These are phyloP conservation scores for Fraxinus latifolia DNA, from an alignment of 305 asterid genomes.

Conservation along the genomic window DNA sequence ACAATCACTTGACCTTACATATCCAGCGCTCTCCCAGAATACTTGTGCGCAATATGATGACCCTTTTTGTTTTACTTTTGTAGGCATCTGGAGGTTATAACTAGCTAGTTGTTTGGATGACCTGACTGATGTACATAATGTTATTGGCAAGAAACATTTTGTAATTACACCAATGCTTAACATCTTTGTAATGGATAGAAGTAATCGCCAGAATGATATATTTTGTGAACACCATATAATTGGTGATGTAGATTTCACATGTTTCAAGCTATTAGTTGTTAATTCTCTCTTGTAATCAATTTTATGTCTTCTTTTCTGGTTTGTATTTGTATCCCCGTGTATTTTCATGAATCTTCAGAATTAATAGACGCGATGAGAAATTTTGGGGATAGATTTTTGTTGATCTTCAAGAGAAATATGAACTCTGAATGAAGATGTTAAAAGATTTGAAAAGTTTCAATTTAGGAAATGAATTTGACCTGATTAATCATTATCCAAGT, in stretches of 20 bases:
- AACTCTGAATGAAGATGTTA: not conserved
- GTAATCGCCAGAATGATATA: not conserved
- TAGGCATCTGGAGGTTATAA: conserved; percentile 35
- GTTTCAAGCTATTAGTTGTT: not conserved
- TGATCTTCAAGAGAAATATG: not conserved
- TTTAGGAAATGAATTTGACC: not conserved
- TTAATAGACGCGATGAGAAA: not conserved
- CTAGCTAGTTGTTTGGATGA: conserved; percentile 31
- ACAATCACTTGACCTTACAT: not conserved
- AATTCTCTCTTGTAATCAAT: not conserved
- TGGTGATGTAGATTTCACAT: conserved; percentile 13
- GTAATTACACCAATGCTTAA: conserved; percentile 30
- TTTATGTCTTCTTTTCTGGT: not conserved
- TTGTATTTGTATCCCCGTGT: not conserved
- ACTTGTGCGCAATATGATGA: not conserved
- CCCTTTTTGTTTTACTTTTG: conserved; percentile 16
- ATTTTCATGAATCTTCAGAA: not conserved
- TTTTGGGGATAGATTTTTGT: not conserved
- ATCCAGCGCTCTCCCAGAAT: not conserved
- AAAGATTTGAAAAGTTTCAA: not conserved
- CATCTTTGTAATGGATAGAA: not conserved
- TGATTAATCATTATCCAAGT: not conserved
- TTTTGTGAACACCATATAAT: conserved; percentile 22
- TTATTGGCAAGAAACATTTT: conserved; percentile 29
- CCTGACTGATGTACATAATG: conserved; percentile 28